Conservation (phyloP, 768 basidiomycete genomes). For the Lentinus tigrinus region DNA sequence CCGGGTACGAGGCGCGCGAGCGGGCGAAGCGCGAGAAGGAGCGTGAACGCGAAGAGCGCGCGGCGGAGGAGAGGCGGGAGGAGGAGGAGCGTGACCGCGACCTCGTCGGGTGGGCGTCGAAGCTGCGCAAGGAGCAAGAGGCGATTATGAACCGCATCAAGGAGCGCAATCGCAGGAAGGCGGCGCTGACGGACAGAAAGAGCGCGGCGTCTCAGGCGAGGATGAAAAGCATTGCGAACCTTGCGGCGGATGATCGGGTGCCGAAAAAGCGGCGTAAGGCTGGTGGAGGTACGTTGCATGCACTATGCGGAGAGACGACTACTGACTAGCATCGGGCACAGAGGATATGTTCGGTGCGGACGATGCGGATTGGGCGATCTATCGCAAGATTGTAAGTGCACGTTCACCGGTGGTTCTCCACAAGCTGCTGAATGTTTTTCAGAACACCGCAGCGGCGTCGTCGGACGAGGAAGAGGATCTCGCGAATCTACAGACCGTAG, state of each 20-base stretch:
- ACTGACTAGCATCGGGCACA: slow-evolving; percentile 21
- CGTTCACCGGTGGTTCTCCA: neutral
- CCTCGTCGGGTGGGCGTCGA: slow-evolving; percentile 69
- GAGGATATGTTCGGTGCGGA: slow-evolving; percentile 94
- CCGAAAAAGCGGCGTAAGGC: slow-evolving; percentile 85
- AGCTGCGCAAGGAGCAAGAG: slow-evolving; percentile 78
- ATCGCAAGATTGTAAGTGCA: slow-evolving; percentile 84
- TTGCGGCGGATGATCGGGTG: slow-evolving; percentile 84
- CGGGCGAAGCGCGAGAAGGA: slow-evolving; percentile 86
- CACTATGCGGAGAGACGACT: neutral
- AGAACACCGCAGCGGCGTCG: slow-evolving; percentile 71
- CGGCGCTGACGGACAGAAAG: slow-evolving; percentile 86
- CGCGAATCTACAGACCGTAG: slow-evolving; percentile 66
- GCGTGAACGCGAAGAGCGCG: slow-evolving; percentile 69
- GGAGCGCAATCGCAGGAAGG: slow-evolving; percentile 74
- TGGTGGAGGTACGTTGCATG: slow-evolving; percentile 57
- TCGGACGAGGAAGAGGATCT: slow-evolving; percentile 92
- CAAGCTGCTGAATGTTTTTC: neutral
- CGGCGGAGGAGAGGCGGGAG: slow-evolving; percentile 61
- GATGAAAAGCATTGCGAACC: slow-evolving; percentile 93
- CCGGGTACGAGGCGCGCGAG: slow-evolving; percentile 87
- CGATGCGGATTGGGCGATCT: slow-evolving; percentile 97
- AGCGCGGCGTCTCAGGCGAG: slow-evolving; percentile 92
- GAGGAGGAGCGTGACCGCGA: slow-evolving; percentile 76
- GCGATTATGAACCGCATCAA: slow-evolving; percentile 81